Evolutionary conservation across 768 basidiomycete genomes (phyloP), one percentile per base, ranked within the genome.

Genomic region (Lyophyllum decastes): DNA sequence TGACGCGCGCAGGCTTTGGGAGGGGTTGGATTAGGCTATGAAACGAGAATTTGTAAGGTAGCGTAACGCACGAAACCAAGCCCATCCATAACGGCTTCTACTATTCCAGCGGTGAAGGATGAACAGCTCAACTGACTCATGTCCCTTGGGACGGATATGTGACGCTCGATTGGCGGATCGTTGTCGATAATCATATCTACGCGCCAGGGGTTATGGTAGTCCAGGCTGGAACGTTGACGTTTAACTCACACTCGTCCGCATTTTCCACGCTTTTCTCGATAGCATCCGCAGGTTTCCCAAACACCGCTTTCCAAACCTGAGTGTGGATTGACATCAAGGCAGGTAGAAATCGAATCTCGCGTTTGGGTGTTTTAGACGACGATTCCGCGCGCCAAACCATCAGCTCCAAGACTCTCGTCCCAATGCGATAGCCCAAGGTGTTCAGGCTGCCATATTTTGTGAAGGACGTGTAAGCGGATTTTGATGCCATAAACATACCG

Each of bases 181-280:
- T 99, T 98, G 79, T 98, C 91, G 58, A 96, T 90, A 62, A 99
- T 91, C 97, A 98, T 98, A 73, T 98, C 94, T 96, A 49, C 43
- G 46, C 45, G 63, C 40, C 33, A 54, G 38, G 52, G n/a, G 50
- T 47, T 30, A 55, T 51, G 57, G 59, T 34, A 58, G 56, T 45
- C 25, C 46, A 6, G 49, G 43, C 21, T 26, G 40, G 14, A 8
- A 50, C 43, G 26, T 27, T 41, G 12, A 22, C 4, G 47, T 40
- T 24, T 44, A 27, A 75, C 88, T 53, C 60, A 88, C 94, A 99
- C 80, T 99, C 97, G 69, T 98, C 96, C 19, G 92, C 88, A 58
- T 96, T 94, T 72, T 97, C 95, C 0, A 98, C 93, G 63, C 93
- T 95, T 76, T 94, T 91, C 73, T 99, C 95, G 55, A 99, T 86